These are phyloP conservation scores for Russula virescens DNA, from an alignment of 768 basidiomycete genomes.

Conservation along the genomic window DNA sequence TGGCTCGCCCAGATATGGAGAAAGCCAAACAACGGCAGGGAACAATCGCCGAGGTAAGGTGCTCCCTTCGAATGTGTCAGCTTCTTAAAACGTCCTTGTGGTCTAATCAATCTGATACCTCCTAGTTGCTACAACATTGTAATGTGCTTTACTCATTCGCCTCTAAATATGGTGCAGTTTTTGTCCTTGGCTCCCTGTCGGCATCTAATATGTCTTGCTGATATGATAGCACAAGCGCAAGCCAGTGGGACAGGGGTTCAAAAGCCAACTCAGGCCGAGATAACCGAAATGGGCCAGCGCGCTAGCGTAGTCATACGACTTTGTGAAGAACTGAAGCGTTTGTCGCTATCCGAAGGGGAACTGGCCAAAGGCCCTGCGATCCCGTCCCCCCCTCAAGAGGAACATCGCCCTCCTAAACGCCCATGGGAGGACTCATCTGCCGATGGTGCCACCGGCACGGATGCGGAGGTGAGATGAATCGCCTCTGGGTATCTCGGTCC, in stretches of 20 bases:
- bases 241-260: constrained; percentile 42
- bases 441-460: constrained; percentile 31
- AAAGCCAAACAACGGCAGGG: constrained; percentile 23
- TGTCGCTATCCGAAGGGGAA: constrained; percentile 30
- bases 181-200: background rate
- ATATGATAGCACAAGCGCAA: constrained; percentile 35
- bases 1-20: constrained; percentile 21
- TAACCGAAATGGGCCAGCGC: constrained; percentile 63
- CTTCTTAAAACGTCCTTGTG: constrained; percentile 3
- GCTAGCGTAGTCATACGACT: constrained; percentile 64
- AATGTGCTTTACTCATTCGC: constrained; percentile 58
- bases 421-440: constrained; percentile 73
- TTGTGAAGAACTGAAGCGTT: constrained; percentile 52
- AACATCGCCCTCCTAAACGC: constrained; percentile 62
- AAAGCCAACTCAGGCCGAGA: constrained; percentile 46
- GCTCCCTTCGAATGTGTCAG: background rate
- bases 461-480: constrained; percentile 18
- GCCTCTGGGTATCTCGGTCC: constrained; percentile 12
- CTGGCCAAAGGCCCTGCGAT: constrained; percentile 25
- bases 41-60: constrained; percentile 22
- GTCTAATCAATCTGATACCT: constrained; percentile 11
- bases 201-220: background rate
- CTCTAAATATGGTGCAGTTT: constrained; percentile 52
- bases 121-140: constrained; percentile 58
- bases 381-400: constrained; percentile 34